These are phyloP conservation scores for Taphrina pruni DNA, from an alignment of 1,139 yeast genomes.

Conservation along the genomic window DNA sequence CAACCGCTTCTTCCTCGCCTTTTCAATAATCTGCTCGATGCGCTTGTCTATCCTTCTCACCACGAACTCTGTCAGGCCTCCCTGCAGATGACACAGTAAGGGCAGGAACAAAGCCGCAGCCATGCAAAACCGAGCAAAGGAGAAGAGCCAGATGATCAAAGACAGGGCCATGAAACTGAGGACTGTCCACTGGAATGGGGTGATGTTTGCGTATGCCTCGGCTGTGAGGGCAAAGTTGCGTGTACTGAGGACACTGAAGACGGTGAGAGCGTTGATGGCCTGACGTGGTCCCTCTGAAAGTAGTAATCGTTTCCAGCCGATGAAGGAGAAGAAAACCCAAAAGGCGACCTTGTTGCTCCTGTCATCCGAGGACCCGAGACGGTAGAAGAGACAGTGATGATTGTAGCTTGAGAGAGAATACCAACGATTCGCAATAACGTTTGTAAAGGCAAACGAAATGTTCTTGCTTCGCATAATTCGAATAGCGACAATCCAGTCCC, in stretches of 20 bases:
- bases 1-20: slow-evolving; percentile 54
- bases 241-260: slow-evolving; percentile 61
- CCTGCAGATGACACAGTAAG: slow-evolving; percentile 58
- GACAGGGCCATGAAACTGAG: slow-evolving; percentile 78
- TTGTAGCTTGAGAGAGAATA: slow-evolving; percentile 66
- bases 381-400: slow-evolving; percentile 73
- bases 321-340: slow-evolving; percentile 69
- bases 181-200: slow-evolving; percentile 68
- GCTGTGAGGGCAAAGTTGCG: slow-evolving; percentile 62
- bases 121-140: slow-evolving; percentile 64
- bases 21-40: slow-evolving; percentile 60
- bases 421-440: slow-evolving; percentile 64
- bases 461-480: slow-evolving; percentile 65
- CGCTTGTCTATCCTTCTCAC: slow-evolving; percentile 62
- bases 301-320: slow-evolving; percentile 66
- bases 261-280: slow-evolving; percentile 76
- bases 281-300: slow-evolving; percentile 91
- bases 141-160: slow-evolving; percentile 73
- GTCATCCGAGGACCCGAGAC: slow-evolving; percentile 66
- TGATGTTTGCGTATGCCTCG: slow-evolving; percentile 60
- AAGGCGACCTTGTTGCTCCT: slow-evolving; percentile 72
- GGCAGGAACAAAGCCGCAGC: slow-evolving; percentile 67
- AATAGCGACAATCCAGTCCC: slow-evolving; percentile 67
- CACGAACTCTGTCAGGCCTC: slow-evolving; percentile 63
- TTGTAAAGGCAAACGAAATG: slow-evolving; percentile 74